phyloP scores from a whole-genome alignment of 805 yeast genomes.

The Candida verbasci region DNA sequence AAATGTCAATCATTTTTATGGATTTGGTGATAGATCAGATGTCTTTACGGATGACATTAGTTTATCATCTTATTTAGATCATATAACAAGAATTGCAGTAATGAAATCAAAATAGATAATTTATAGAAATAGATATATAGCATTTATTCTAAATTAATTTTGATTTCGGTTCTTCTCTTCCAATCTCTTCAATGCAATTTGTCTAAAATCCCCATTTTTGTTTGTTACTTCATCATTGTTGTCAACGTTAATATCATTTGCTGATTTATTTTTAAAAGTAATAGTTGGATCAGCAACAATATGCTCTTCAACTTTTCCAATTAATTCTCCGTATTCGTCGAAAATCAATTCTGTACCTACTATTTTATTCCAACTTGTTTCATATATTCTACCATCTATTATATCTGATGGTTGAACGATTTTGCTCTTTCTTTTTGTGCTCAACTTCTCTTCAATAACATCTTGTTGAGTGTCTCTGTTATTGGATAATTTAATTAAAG shows the following conservation, averaged over 20 bases:
- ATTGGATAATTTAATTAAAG: constrained; percentile 34
- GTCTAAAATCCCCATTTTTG: background rate
- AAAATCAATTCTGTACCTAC: constrained; percentile 67
- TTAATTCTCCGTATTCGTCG: constrained; percentile 39
- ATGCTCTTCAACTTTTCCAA: constrained; percentile 39
- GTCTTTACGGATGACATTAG: constrained; percentile 59
- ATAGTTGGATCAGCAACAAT: constrained; percentile 4
- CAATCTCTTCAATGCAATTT: constrained; percentile 1
- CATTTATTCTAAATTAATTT: background rate
- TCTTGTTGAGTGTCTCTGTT: constrained; percentile 12
- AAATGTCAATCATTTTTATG: constrained; percentile 28
- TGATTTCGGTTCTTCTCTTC: background rate
- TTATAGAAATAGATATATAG: background rate
- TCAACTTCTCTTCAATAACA: too few relatives aligned
- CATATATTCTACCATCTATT: constrained; percentile 49
- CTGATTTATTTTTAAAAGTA: background rate
- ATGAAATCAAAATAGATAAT: constrained; percentile 9
- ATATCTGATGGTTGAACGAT: constrained; percentile 26
- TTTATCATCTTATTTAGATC: constrained; percentile 54
- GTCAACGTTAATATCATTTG: background rate
- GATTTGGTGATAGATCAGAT: constrained; percentile 13
- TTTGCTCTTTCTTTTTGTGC: constrained; percentile 6
- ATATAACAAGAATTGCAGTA: constrained; percentile 38
- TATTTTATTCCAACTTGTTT: constrained; percentile 71
- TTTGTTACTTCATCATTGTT: constrained; percentile 1